Conservation (phyloP, 768 basidiomycete genomes). For the Nevesoporus exiguus region DNA sequence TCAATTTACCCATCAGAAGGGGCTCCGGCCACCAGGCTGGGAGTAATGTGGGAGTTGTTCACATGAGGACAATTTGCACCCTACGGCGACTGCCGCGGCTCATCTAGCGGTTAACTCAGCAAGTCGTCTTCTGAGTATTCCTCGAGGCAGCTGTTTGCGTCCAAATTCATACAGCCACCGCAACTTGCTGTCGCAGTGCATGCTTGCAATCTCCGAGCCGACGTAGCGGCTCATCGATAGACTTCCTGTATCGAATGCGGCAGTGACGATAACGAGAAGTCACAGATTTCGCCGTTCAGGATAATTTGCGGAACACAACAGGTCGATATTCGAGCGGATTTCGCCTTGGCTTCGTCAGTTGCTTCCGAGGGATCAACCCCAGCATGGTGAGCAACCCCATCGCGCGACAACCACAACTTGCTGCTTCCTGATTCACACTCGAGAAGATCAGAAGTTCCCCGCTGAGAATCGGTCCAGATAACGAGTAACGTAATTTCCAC, state of each 20-base stretch:
- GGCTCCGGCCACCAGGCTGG: too few relatives aligned
- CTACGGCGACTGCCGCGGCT: slow-evolving; percentile 28
- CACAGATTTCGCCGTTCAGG: too few relatives aligned
- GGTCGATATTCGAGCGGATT: too few relatives aligned
- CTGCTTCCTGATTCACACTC: neutral
- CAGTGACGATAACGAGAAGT: neutral
- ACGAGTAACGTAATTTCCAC: neutral
- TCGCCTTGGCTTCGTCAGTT: too few relatives aligned
- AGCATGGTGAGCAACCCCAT: too few relatives aligned
- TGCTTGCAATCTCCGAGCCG: slow-evolving; percentile 1
- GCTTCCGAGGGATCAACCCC: too few relatives aligned
- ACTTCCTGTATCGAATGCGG: neutral
- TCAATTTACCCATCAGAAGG: too few relatives aligned
- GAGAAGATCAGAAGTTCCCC: neutral
- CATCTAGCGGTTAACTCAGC: slow-evolving; percentile 47
- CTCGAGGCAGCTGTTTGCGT: slow-evolving; percentile 29
- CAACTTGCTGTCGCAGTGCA: too few relatives aligned
- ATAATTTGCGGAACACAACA: too few relatives aligned
- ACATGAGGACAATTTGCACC: too few relatives aligned
- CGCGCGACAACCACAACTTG: neutral
- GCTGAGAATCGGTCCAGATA: neutral
- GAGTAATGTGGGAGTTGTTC: too few relatives aligned
- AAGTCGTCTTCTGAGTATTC: slow-evolving; percentile 42
- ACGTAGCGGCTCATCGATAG: neutral
- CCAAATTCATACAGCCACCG: neutral